phyloP scores from a whole-genome alignment of 352 stramenopile genomes.

The Phytophthora litchii region DNA sequence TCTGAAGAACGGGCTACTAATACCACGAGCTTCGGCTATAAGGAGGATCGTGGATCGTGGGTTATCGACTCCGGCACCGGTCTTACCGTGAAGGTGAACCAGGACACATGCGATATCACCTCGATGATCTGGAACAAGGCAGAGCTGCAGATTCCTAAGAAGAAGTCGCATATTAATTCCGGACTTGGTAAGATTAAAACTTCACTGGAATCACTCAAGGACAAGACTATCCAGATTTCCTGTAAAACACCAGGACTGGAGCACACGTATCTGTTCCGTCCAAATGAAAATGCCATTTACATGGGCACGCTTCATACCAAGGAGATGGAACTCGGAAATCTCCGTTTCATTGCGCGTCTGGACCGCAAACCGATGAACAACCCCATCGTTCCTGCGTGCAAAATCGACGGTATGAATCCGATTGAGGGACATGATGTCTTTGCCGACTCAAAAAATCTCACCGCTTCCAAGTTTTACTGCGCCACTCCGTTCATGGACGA shows the following conservation, averaged over 20 bases:
- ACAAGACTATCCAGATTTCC: slow-evolving; percentile 52
- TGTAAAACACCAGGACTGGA: slow-evolving; percentile 46
- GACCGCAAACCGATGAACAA: slow-evolving; percentile 41
- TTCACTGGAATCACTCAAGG: slow-evolving; percentile 38
- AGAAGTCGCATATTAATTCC: slow-evolving; percentile 58
- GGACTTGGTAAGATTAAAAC: slow-evolving; percentile 47
- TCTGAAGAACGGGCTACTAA: slow-evolving; percentile 8
- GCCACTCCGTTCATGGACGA: slow-evolving; percentile 47
- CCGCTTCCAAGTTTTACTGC: slow-evolving; percentile 54
- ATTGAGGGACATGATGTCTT: slow-evolving; percentile 60
- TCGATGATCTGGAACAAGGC: slow-evolving; percentile 55
- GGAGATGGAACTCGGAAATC: slow-evolving; percentile 40
- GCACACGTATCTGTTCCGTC: slow-evolving; percentile 62
- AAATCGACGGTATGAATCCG: slow-evolving; percentile 39
- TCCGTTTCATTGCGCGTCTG: slow-evolving; percentile 57
- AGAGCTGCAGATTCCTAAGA: slow-evolving; percentile 53
- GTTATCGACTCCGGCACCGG: slow-evolving; percentile 47
- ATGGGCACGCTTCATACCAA: slow-evolving; percentile 60
- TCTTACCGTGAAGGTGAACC: slow-evolving; percentile 46
- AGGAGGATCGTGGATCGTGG: slow-evolving; percentile 40
- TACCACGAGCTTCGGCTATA: slow-evolving; percentile 44
- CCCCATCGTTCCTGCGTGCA: slow-evolving; percentile 35
- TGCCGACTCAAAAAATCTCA: slow-evolving; percentile 34
- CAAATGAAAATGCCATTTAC: slow-evolving; percentile 60
- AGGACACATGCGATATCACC: slow-evolving; percentile 52